Base-by-base conservation (phyloP, 306 rosid species). In the Alnus rubra region DNA sequence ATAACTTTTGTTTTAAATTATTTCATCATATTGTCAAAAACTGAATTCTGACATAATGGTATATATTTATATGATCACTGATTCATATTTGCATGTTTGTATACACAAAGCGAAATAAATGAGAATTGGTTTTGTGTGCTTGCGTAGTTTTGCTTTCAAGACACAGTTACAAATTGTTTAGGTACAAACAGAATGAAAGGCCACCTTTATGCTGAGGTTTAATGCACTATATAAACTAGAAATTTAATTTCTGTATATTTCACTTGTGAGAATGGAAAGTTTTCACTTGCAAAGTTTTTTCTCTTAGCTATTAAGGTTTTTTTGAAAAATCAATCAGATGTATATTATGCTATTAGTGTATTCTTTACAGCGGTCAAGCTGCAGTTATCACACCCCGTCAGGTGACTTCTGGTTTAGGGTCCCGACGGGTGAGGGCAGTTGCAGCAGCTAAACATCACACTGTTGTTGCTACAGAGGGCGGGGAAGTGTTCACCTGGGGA, bases 361-460 rank as follows among this genome's bases (percentile, higher is more conserved):
- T 81, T 86, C 82, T 74, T 86, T 83, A 80, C 92, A 95, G 98
- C 44, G 98, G 98, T 81, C 98, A 95, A 88, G 98, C 98, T 87
- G 98, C 98, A 75, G 97, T 95, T 82, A 95, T 95, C 89, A 95
- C 97, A 72, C 98, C 98, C 56, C 92, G 98, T 80, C 96, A 87
- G 88, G 97, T 95, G 89, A 91, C 83, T 79, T 82, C 81, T 84
- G 99, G 96, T 83, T 81, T 95, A 74, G 99, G 99, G 82, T 88
- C 89, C 73, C 93, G 93, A 48, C 87, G 82, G 82, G 96, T 95
- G 85, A 90, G 77, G 88, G 94, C 90, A 80, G 80, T 95, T 85
- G 96, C 96, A 50, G 98, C 99, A 65, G 99, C 99, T 77, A 95
- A 95, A 89, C 99, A 95, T 89, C 99, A 95, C 89, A 95, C 94